phyloP scores from a whole-genome alignment of 2,329 filamentous ascomycete species.

The Aspergillus eucalypticola region DNA sequence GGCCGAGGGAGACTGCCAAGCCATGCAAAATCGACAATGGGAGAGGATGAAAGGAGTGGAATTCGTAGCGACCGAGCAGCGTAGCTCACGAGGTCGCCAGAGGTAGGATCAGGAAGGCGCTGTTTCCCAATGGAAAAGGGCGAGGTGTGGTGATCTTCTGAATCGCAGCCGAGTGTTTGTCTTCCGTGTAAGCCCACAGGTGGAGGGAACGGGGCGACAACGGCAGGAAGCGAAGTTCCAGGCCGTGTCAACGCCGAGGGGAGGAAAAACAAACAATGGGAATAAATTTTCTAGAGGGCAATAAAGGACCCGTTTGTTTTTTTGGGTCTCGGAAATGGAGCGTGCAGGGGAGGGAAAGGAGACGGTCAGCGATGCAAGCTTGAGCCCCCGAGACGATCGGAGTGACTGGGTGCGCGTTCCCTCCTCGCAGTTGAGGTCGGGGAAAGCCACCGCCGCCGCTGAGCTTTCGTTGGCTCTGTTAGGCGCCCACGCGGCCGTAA shows the following conservation, averaged over 20 bases:
- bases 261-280: conserved; percentile 12
- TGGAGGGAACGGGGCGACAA: conserved; percentile 18
- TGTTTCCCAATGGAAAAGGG: neutral
- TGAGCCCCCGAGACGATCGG: conserved; percentile 11
- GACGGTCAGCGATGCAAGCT: conserved; percentile 12
- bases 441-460: conserved; percentile 22
- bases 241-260: conserved; percentile 24
- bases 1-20: conserved; percentile 69
- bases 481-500: conserved; percentile 24
- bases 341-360: conserved; percentile 8
- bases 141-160: conserved; percentile 6
- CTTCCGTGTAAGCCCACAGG: conserved; percentile 19
- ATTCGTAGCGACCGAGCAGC: conserved; percentile 1
- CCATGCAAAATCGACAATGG: conserved; percentile 51
- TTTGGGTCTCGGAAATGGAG: neutral
- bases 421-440: conserved; percentile 20
- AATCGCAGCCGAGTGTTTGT: conserved; percentile 18
- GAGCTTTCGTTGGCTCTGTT: conserved; percentile 23
- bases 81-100: conserved; percentile 6
- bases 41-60: conserved; percentile 1
- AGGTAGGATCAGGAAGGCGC: conserved; percentile 5
- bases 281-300: conserved; percentile 1
- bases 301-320: neutral
- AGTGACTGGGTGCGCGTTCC: conserved; percentile 21
- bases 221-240: conserved; percentile 27